A percentile compares a stretch with the other conserved stretches of the same genome.
phyloP scores from a whole-genome alignment of 1,284 basidiomycete species.

The Sporisorium scitamineum region DNA sequence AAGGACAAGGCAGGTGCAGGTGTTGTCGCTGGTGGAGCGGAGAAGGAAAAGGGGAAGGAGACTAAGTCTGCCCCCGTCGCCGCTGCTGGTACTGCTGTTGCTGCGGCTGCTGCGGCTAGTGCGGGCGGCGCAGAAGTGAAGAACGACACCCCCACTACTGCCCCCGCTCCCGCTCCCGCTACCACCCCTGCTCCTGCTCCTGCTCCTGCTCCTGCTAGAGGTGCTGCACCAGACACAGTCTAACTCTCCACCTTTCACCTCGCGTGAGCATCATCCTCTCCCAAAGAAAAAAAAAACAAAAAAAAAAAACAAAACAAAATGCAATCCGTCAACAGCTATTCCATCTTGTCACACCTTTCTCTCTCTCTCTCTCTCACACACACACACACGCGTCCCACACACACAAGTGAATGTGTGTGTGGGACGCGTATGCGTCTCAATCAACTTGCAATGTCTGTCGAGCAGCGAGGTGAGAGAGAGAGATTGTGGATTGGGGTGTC shows the following conservation, averaged over 20 bases:
- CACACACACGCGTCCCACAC: no score
- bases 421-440: no score
- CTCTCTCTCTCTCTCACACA: no score
- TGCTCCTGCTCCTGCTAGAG: neutral
- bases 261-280: no score
- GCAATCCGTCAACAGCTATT: no score
- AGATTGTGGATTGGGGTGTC: no score
- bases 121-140: conserved; percentile 9
- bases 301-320: no score
- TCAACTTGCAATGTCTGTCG: no score
- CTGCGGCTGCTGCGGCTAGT: neutral
- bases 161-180: conserved; percentile 4
- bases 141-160: neutral
- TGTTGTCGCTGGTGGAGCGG: neutral
- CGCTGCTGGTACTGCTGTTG: neutral
- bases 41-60: conserved; percentile 9
- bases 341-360: no score
- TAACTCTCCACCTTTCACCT: neutral
- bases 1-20: neutral
- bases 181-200: conserved; percentile 1
- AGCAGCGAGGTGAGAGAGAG: no score
- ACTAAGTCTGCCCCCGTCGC: neutral
- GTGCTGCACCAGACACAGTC: neutral
- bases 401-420: no score
- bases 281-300: no score